Evolutionary conservation across 1,139 yeast species (phyloP).

Genomic region (Debaryomycetaceae sp.): DNA sequence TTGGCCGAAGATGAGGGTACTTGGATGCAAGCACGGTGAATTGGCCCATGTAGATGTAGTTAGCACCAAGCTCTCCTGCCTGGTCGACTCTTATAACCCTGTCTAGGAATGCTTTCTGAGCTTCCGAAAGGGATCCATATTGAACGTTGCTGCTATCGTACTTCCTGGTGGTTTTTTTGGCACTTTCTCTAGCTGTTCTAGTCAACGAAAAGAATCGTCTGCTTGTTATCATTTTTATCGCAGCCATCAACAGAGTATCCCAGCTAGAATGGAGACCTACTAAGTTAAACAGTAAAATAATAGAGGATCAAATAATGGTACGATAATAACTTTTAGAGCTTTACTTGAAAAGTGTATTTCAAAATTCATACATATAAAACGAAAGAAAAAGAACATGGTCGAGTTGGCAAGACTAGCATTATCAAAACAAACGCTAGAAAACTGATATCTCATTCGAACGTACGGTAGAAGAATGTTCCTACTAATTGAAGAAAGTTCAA

Average conservation of each 20-base stretch:
- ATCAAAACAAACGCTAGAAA: background rate
- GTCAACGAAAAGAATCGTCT: background rate
- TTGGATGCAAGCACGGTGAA: constrained; percentile 69
- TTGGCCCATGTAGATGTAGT: constrained; percentile 90
- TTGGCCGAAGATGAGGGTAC: constrained; percentile 66
- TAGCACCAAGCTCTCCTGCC: constrained; percentile 98
- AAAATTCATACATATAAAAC: no score
- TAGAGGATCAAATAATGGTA: no score
- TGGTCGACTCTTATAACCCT: constrained; percentile 88
- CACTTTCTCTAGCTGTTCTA: background rate
- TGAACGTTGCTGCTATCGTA: constrained; percentile 22
- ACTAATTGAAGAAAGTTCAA: background rate
- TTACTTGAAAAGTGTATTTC: no score
- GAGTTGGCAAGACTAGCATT: background rate
- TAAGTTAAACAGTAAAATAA: no score
- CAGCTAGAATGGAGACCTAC: no score
- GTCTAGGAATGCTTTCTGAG: constrained; percentile 70
- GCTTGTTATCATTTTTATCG: background rate
- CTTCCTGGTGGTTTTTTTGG: constrained; percentile 14
- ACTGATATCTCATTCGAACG: background rate
- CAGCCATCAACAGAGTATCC: no score
- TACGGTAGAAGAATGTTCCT: background rate
- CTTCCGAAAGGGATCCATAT: constrained; percentile 47
- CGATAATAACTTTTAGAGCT: background rate
- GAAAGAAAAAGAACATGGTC: background rate